Base-by-base conservation (phyloP, 306 rosid genomes). In the Vicia sativa region DNA sequence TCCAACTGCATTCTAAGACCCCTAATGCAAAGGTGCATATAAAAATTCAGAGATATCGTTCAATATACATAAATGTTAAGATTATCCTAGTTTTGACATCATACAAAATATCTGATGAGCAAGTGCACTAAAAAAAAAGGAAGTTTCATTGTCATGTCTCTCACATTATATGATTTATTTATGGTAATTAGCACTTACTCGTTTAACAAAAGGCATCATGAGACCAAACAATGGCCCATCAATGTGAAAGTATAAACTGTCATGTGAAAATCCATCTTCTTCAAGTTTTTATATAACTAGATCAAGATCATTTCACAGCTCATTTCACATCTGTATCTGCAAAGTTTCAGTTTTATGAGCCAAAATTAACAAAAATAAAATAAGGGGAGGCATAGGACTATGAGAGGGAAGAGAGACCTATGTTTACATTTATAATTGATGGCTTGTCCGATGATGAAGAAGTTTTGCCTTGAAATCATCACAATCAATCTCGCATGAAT, bases 211-310 rank as follows among this genome's bases (percentile, higher is more conserved):
- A n/a, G n/a, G n/a, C n/a, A n/a, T n/a, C n/a, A n/a, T 81, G 71
- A 84, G 88, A 68, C 88, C 88, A 84, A 84, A 84, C 73, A 84
- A 70, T 53, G 88, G 82, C 50, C 88, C 85, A 12, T 84, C 85
- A 65, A 79, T 73, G 43, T 84, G 88, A 73, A 84, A 75, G 77
- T 81, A 84, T 81, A 84, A 78, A 41, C 73, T 53, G 71, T 81
- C 81, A 3, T 77, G 86, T 0, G 83, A 62, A 65, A 84, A 84
- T 49, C 88, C 88, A 38, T 78, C 70, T 60, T 81, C 85, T 72
- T 84, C 88, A 55, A 84, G 81, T 68, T 13, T 81, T 76, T 80
- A 58, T 45, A 81, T 72, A 35, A 81, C 88, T 67, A 68, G 26
- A 78, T 84, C 88, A 81, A 84, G 83, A 75, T 84, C 88, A 75